Base-by-base conservation (phyloP, 2,329 filamentous ascomycete species). In the Colletotrichum sp. region DNA sequence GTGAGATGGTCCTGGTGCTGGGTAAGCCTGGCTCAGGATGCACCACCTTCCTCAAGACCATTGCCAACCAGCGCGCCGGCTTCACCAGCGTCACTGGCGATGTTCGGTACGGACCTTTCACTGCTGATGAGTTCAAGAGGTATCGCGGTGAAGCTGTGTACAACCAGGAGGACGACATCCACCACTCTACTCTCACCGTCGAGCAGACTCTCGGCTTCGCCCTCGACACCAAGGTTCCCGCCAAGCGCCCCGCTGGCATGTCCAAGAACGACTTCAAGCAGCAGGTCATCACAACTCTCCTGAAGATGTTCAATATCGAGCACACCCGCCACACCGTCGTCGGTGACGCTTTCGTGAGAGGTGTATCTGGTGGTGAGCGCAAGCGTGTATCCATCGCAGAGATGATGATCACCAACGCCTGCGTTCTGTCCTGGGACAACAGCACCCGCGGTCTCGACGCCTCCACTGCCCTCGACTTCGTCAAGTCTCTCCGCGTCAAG, bases 301-400 rank as follows among this genome's bases (percentile, higher is more conserved):
- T 98, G 67, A 95, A 95, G 81, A 97, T 98, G 94, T 98, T 98
- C 88, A 97, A 96, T 82, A 98, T 98, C 70, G 94, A 96, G 83
- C 95, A 98, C 83, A 98, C 95, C 0, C 90, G 92, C 67, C 91
- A 96, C 82, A 98, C 96, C 0, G 92, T 96, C 34, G 95, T 98
- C 30, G 96, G 96, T 9, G 94, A 97, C 77, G 91, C 92, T 1
- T 95, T 96, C 77, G 90, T 97, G 24, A 93, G 94, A 67, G 96
- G 95, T 82, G 90, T 98, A 1, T 95, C 92, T 61, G 95, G 94
- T 77, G 94, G 93, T 72, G 95, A 96, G 85, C 88, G 94, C 71
- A 95, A 95, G 86, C 92, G 94, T 77, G 94, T 96, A 8, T 94
- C 93, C 26, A 96, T 98, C 76, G 94, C 94, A 1, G 95, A 97